Conservation (phyloP, 345 rosid genomes). For the Bruguiera parviflora region DNA sequence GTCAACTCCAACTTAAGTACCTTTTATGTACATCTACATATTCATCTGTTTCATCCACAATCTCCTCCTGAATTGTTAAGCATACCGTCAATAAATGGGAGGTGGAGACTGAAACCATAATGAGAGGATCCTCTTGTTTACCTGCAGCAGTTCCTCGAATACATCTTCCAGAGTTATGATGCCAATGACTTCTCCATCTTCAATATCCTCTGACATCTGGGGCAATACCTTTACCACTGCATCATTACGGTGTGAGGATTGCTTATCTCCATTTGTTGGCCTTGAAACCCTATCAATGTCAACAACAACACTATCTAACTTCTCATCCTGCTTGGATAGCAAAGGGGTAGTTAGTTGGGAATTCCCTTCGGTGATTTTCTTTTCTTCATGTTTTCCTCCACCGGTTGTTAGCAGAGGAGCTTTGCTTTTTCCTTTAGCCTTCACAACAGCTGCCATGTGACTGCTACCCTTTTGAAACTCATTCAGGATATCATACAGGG, state of each 20-base stretch:
- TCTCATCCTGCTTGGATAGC: constrained; percentile 49
- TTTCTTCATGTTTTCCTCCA: constrained; percentile 43
- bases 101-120: neutral
- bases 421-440: constrained; percentile 58
- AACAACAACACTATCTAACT: constrained; percentile 51
- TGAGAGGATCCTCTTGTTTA: constrained; percentile 18
- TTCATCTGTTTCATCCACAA: constrained; percentile 98
- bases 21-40: constrained; percentile 94
- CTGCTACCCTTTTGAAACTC: constrained; percentile 99
- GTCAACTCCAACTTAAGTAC: constrained; percentile 23
- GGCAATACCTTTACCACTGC: constrained; percentile 38
- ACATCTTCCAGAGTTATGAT: constrained; percentile 97
- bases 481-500: constrained; percentile 85
- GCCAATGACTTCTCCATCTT: constrained; percentile 90
- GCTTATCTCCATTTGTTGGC: constrained; percentile 27
- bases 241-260: constrained; percentile 30
- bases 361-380: constrained; percentile 25
- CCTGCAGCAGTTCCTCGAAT: constrained; percentile 94
- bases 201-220: constrained; percentile 61
- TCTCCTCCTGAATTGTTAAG: constrained; percentile 66
- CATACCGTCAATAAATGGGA: neutral
- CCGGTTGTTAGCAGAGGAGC: constrained; percentile 30
- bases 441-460: constrained; percentile 99
- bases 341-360: constrained; percentile 61
- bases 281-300: constrained; percentile 55